A percentile compares a stretch with the other conserved stretches of the same genome.
Evolutionary conservation across 805 yeast genomes (phyloP).

Genomic region (Komagataella pastoris): DNA sequence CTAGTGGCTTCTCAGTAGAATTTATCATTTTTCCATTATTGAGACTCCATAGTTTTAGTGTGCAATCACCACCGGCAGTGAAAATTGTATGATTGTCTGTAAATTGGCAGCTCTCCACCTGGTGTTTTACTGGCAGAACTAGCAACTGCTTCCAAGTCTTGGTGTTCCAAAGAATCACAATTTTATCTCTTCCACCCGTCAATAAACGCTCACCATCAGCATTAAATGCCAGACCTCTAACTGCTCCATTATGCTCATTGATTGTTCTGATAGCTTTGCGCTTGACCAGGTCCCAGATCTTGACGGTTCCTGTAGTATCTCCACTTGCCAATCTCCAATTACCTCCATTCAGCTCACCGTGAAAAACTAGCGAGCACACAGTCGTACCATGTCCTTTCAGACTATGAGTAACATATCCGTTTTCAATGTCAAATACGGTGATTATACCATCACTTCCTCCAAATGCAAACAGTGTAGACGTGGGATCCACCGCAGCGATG

Average conservation of each 20-base stretch:
- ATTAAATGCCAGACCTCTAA: constrained; percentile 68
- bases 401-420: constrained; percentile 79
- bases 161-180: constrained; percentile 47
- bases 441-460: constrained; percentile 94
- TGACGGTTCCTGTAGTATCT: constrained; percentile 42
- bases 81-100: constrained; percentile 24
- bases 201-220: constrained; percentile 40
- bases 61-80: constrained; percentile 71
- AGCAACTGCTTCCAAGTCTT: constrained; percentile 39
- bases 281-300: constrained; percentile 55
- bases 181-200: constrained; percentile 84
- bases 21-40: constrained; percentile 32
- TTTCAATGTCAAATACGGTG: constrained; percentile 84
- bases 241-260: constrained; percentile 71
- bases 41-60: constrained; percentile 53
- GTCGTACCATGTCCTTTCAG: constrained; percentile 91
- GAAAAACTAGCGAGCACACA: constrained; percentile 58
- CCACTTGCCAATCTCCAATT: constrained; percentile 74
- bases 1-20: constrained; percentile 31
- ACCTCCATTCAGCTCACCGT: constrained; percentile 55
- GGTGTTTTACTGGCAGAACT: constrained; percentile 64
- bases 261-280: constrained; percentile 52
- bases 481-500: constrained; percentile 61
- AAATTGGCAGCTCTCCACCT: constrained; percentile 61
- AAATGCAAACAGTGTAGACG: constrained; percentile 78